A percentile compares a stretch with the other conserved stretches of the same genome.
These are phyloP conservation scores for Uronychia setigera DNA, from an alignment of 73 alveolate genomes.

Conservation along the genomic window DNA sequence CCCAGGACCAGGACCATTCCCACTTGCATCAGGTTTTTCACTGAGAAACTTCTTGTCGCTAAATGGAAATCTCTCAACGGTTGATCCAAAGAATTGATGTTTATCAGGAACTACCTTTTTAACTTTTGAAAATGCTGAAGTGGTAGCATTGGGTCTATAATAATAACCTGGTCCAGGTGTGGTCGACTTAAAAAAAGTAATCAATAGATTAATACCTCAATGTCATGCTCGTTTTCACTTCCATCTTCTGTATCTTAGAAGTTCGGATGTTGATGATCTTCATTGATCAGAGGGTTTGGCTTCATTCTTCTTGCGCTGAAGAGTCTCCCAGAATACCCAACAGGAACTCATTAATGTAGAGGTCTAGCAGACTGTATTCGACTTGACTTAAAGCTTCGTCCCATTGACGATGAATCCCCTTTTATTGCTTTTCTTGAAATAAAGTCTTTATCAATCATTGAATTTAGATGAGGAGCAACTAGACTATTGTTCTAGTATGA, in stretches of 20 bases:
- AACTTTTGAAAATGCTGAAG: conserved; percentile 35
- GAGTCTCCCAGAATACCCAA: background rate
- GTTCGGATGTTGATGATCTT: background rate
- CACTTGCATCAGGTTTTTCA: conserved; percentile 7
- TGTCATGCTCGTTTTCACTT: background rate
- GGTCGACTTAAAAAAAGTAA: background rate
- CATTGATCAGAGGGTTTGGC: background rate
- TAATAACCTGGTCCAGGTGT: conserved; percentile 83
- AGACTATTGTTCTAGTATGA: conserved; percentile 52
- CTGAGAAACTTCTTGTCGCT: conserved; percentile 6
- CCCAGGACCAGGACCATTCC: conserved; percentile 34
- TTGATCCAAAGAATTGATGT: conserved; percentile 73
- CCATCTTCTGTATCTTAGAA: background rate
- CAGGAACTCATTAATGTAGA: background rate
- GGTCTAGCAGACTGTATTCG: background rate
- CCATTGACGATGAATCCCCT: too few relatives aligned
- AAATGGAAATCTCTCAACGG: conserved; percentile 60
- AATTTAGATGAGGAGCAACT: too few relatives aligned
- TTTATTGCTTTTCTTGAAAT: background rate
- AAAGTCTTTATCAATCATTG: background rate
- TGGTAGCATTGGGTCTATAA: conserved; percentile 26
- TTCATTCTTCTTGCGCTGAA: background rate
- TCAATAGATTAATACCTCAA: background rate
- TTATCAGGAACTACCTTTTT: conserved; percentile 60
- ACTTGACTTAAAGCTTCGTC: too few relatives aligned